phyloP scores from a whole-genome alignment of 1,139 yeast species.

The Eremothecium cymbalariae region DNA sequence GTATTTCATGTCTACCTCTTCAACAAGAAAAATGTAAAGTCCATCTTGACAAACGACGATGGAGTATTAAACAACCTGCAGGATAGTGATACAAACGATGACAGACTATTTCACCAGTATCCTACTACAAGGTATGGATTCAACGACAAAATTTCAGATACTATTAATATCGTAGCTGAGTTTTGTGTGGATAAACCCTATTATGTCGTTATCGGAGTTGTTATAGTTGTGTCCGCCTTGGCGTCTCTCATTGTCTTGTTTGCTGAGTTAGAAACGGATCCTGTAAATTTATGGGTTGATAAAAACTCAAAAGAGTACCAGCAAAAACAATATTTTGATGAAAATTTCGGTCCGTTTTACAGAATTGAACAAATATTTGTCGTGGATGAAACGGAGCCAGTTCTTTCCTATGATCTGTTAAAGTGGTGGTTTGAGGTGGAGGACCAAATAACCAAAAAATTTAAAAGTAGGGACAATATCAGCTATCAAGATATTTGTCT shows the following conservation, averaged over 20 bases:
- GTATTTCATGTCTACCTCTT: slow-evolving; percentile 31
- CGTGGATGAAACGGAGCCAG: slow-evolving; percentile 59
- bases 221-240: slow-evolving; percentile 39
- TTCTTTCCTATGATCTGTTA: slow-evolving; percentile 55
- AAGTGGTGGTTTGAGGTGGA: slow-evolving; percentile 89
- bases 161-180: slow-evolving; percentile 43
- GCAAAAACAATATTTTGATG: slow-evolving; percentile 65
- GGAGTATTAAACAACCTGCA: slow-evolving; percentile 19
- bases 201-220: slow-evolving; percentile 41
- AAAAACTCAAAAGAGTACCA: slow-evolving; percentile 63
- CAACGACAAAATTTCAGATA: slow-evolving; percentile 15
- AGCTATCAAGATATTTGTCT: slow-evolving; percentile 66
- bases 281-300: slow-evolving; percentile 84
- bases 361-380: slow-evolving; percentile 79
- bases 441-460: slow-evolving; percentile 36
- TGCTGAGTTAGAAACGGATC: slow-evolving; percentile 62
- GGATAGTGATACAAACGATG: slow-evolving; percentile 17
- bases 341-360: slow-evolving; percentile 84
- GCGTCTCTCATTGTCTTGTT: slow-evolving; percentile 48
- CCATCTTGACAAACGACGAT: slow-evolving; percentile 9
- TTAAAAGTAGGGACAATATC: slow-evolving; percentile 25
- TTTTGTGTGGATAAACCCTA: slow-evolving; percentile 55
- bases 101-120: slow-evolving; percentile 13
- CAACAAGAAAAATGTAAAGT: slow-evolving; percentile 10
- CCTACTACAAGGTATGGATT: slow-evolving; percentile 13